phyloP scores from a whole-genome alignment of 2,329 filamentous ascomycete species.

The Verticillium longisporum region DNA sequence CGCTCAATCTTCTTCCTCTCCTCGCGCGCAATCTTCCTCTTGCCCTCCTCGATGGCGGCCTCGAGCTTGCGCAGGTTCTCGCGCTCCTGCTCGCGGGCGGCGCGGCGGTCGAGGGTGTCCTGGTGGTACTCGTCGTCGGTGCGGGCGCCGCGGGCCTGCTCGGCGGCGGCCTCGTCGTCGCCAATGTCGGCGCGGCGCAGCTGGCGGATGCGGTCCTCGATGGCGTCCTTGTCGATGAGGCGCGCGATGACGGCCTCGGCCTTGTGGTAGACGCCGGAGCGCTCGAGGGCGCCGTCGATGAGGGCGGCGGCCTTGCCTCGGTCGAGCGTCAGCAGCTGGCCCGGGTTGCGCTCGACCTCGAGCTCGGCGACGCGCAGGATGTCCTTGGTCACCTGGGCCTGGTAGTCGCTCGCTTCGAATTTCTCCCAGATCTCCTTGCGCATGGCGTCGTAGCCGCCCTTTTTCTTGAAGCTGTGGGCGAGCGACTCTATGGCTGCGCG shows the following conservation, averaged over 20 bases:
- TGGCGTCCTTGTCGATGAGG: slow-evolving; percentile 61
- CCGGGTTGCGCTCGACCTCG: slow-evolving; percentile 69
- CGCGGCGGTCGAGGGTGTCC: slow-evolving; percentile 54
- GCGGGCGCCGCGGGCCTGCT: slow-evolving; percentile 59
- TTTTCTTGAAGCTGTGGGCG: slow-evolving; percentile 79
- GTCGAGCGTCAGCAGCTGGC: slow-evolving; percentile 64
- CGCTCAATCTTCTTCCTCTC: slow-evolving; percentile 44
- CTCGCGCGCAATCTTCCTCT: slow-evolving; percentile 49
- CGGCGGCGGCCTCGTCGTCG: slow-evolving; percentile 58
- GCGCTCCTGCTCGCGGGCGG: slow-evolving; percentile 54
- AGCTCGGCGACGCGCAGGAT: slow-evolving; percentile 64
- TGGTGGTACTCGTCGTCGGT: slow-evolving; percentile 67
- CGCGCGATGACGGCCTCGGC: slow-evolving; percentile 57
- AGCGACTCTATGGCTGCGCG: slow-evolving; percentile 67
- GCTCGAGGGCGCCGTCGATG: slow-evolving; percentile 71
- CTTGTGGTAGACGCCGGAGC: slow-evolving; percentile 67
- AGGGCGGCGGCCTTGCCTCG: slow-evolving; percentile 67
- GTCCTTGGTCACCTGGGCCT: slow-evolving; percentile 57
- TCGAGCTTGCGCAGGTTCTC: slow-evolving; percentile 54
- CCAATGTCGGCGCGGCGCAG: slow-evolving; percentile 63
- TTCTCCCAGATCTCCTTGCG: slow-evolving; percentile 72
- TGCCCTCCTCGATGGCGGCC: slow-evolving; percentile 55
- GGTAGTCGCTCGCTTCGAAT: slow-evolving; percentile 64
- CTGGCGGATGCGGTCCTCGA: slow-evolving; percentile 63
- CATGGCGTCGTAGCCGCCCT: slow-evolving; percentile 73